These are phyloP conservation scores for Sporisorium graminicola DNA, from an alignment of 1,284 basidiomycete species.

Conservation along the genomic window DNA sequence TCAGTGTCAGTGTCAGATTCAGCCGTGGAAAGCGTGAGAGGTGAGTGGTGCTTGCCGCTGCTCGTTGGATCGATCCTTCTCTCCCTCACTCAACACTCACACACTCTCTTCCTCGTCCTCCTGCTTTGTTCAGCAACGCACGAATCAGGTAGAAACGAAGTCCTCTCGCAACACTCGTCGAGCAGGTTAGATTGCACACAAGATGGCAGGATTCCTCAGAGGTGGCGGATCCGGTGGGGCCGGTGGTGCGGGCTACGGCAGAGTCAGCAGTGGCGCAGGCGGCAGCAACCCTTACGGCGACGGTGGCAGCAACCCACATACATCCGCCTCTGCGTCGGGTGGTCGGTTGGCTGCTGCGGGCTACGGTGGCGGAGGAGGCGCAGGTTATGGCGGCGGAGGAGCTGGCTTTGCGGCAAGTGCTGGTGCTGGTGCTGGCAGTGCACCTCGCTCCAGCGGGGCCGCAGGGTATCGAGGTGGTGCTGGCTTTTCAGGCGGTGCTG, in stretches of 20 bases:
- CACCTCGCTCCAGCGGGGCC: conserved; percentile 31
- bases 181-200: not conserved
- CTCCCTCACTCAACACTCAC: not conserved
- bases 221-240: conserved; percentile 42
- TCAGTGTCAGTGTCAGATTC: not conserved
- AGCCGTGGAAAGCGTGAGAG: not conserved
- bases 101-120: not conserved
- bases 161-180: not conserved
- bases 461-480: conserved; percentile 37
- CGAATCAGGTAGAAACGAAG: not conserved
- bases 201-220: conserved; percentile 56
- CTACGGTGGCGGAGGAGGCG: conserved; percentile 28
- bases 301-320: conserved; percentile 37
- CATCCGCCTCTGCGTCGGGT: conserved; percentile 21
- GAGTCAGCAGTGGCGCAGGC: conserved; percentile 29
- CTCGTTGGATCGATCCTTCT: not conserved
- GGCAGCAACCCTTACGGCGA: conserved; percentile 40
- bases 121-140: not conserved
- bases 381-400: conserved; percentile 30
- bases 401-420: conserved; percentile 27
- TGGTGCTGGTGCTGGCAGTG: conserved; percentile 15
- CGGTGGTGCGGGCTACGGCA: conserved; percentile 43
- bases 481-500: conserved; percentile 16
- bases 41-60: not conserved
- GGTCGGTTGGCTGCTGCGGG: conserved; percentile 30